Evolutionary conservation across 805 yeast genomes (phyloP), one percentile per base, ranked within the genome.

Genomic region (Monosporozyma siamensis): DNA sequence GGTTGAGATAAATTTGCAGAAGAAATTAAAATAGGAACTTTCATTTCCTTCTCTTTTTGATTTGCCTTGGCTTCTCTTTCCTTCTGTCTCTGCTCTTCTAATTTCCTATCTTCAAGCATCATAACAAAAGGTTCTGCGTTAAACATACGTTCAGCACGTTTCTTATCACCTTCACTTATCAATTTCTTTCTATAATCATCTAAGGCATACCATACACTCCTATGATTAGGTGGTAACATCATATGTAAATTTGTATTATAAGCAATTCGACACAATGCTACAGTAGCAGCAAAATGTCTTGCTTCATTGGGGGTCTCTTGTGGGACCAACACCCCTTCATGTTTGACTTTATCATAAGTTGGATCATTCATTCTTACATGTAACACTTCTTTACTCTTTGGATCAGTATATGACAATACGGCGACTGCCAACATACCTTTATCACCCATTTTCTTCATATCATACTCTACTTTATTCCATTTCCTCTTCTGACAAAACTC

Each of bases 261-360:
- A 29, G 89, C 80, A 15, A 90, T 71, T 27, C 95, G 68, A 58
- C 78, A 89, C 47, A 90, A 61, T 0, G 90, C 92, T 50, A 82
- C 85, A 0, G 97, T 88, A 0, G 98, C 97, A 0, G 90, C 88
- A 53, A 74, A 72, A 58, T 89, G 95, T 38, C 96, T 72, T 1
- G 97, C 96, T 52, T 89, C 97, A 25, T 86, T 68, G 1, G 95
- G 75, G 0, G 97, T 86, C 37, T 78, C 84, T 51, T 83, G 87
- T 0, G 89, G 80, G 3, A 65, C 62, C 6, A 80, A 69, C 4
- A 72, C 54, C 7, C 74, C 77, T 5, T 61, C 54, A 15, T 72
- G 71, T 0, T 80, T 76, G n/a, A 45, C 30, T 40, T 55, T 55
- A 18, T 54, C 63, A 46, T 48, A 62, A 1, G 64, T 54, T 1